Conservation (phyloP, 1,284 basidiomycete genomes). For the Malassezia yamatoensis region DNA sequence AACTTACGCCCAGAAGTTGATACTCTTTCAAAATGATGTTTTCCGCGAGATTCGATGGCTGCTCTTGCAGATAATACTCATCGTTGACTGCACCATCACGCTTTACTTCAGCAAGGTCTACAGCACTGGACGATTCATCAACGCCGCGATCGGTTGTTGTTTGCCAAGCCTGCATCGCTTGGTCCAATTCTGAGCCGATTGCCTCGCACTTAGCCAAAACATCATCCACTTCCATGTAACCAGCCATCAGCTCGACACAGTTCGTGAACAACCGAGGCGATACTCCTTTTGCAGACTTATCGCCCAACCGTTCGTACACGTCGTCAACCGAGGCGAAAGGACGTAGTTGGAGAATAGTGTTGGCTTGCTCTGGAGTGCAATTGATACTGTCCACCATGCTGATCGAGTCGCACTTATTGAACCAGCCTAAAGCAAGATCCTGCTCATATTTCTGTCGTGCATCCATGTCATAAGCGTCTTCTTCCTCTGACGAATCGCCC, state of each 20-base stretch:
- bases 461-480: slow-evolving; percentile 22
- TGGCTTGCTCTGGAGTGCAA: slow-evolving; percentile 71
- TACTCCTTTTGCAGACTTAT: slow-evolving; percentile 82
- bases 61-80: slow-evolving; percentile 56
- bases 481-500: slow-evolving; percentile 21
- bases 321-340: slow-evolving; percentile 73
- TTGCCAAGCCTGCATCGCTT: slow-evolving; percentile 69
- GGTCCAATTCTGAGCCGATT: slow-evolving; percentile 59
- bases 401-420: slow-evolving; percentile 66
- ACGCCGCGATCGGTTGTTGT: slow-evolving; percentile 45
- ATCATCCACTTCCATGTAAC: slow-evolving; percentile 79
- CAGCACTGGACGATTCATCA: slow-evolving; percentile 28
- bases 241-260: slow-evolving; percentile 70
- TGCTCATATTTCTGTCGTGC: slow-evolving; percentile 29
- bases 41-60: slow-evolving; percentile 63
- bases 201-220: slow-evolving; percentile 78
- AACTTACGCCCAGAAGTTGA: slow-evolving; percentile 92
- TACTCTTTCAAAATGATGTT: slow-evolving; percentile 83
- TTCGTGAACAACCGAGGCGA: slow-evolving; percentile 82
- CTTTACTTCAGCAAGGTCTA: slow-evolving; percentile 27
- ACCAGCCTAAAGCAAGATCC: slow-evolving; percentile 56
- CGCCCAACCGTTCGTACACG: slow-evolving; percentile 52
- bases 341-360: slow-evolving; percentile 65
- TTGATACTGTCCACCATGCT: slow-evolving; percentile 81
- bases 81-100: slow-evolving; percentile 24